Evolutionary conservation across 805 yeast genomes (phyloP).

Genomic region (Kluyveromyces wickerhamii): DNA sequence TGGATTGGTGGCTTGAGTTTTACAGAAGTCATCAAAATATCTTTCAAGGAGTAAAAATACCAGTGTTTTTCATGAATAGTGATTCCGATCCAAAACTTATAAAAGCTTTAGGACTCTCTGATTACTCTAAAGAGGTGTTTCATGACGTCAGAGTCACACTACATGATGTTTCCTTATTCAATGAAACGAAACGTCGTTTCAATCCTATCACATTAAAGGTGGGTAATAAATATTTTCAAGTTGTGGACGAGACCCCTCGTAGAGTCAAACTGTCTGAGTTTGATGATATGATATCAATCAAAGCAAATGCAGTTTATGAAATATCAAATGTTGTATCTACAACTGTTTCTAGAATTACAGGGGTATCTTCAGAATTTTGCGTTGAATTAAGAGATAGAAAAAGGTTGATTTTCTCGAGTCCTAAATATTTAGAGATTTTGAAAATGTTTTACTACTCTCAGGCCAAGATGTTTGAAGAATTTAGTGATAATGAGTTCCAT

Average conservation of each 20-base stretch:
- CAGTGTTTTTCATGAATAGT: constrained; percentile 37
- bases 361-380: constrained; percentile 44
- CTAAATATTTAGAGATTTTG: constrained; percentile 56
- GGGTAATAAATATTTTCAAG: constrained; percentile 62
- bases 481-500: constrained; percentile 12
- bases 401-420: constrained; percentile 37
- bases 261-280: constrained; percentile 31
- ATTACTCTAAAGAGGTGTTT: constrained; percentile 34
- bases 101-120: constrained; percentile 38
- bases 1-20: constrained; percentile 18
- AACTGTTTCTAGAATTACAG: constrained; percentile 35
- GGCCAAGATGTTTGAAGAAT: constrained; percentile 39
- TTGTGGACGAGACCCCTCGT: constrained; percentile 38
- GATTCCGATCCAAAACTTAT: constrained; percentile 38
- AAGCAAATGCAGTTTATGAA: constrained; percentile 36
- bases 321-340: constrained; percentile 36
- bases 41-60: constrained; percentile 22
- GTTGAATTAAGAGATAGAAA: constrained; percentile 32
- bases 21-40: constrained; percentile 20
- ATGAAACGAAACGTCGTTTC: constrained; percentile 40
- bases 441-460: constrained; percentile 62
- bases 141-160: constrained; percentile 46
- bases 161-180: constrained; percentile 45
- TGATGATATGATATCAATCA: constrained; percentile 30
- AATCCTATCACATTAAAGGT: constrained; percentile 56